Base-by-base conservation (phyloP, 129 eudicot species). In the Dittrichia graveolens region DNA sequence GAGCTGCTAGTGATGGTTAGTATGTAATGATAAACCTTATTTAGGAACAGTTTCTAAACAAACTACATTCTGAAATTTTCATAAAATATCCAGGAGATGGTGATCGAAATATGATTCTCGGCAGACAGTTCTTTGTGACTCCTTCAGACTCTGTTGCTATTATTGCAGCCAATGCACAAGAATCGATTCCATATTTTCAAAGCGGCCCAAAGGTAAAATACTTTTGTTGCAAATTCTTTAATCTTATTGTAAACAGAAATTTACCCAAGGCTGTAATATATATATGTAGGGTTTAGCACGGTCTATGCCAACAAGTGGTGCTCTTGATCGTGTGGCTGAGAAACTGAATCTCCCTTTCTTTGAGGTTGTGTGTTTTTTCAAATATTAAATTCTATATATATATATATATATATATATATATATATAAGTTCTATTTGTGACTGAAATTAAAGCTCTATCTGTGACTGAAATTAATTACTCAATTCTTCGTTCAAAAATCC, bases 1-100 rank as follows among this genome's bases (percentile, higher is more conserved):
- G 99, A 71, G 99, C 99, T 83, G 99, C 99, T 79, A 95, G 99
- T 88, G 99, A 95, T 76, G 99, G 99, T 95, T 86, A 48, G 80
- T 42, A 64, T 67, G 49, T 65, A 46, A 9, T 57, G 61, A 68
- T 65, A 60, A 65, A 46, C 46, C 44, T 72, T 59, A 73, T 45
- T 45, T 37, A 24, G 8, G 7, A 71, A 47, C 18, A n/a, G 35
- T 43, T 42, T 75, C 58, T 65, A 9, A 45, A 41, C 77, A 47
- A 59, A 61, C 43, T 35, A 34, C 8, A 31, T 41, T 41, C 38
- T 68, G 55, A 50, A 57, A 41, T 31, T 75, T 62, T 14, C 45
- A 53, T 14, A 63, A 70, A 13, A 9, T 71, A 8, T 77, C 50
- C 83, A 89, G 96, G 96, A 39, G 96, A 87, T 48, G 96, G 94